These are phyloP conservation scores for Boletus speciosus DNA, from an alignment of 768 basidiomycete genomes.

Conservation along the genomic window DNA sequence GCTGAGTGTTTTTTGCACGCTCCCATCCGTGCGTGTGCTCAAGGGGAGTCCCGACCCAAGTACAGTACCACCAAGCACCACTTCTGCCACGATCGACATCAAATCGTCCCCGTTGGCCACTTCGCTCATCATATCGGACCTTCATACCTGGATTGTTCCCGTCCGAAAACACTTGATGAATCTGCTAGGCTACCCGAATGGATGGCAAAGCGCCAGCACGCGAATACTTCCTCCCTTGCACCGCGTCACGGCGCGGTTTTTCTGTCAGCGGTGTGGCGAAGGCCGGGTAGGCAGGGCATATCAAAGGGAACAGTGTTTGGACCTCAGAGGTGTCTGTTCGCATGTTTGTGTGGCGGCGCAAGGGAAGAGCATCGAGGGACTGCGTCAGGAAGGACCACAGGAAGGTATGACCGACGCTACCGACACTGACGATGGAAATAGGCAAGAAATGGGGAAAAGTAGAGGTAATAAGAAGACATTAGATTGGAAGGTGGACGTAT, in stretches of 20 bases:
- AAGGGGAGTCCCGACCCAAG: constrained; percentile 25
- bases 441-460: constrained; percentile 9
- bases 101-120: constrained; percentile 29
- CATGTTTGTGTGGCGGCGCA: constrained; percentile 46
- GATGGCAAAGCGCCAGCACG: constrained; percentile 49
- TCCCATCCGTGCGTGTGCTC: constrained; percentile 43
- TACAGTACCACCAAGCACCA: background rate
- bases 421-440: constrained; percentile 13
- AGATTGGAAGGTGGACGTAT: constrained; percentile 49
- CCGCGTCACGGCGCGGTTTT: constrained; percentile 56
- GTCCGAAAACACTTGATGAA: constrained; percentile 44
- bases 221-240: constrained; percentile 52
- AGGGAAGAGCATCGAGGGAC: background rate
- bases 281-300: constrained; percentile 34
- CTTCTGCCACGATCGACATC: constrained; percentile 12
- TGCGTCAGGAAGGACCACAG: background rate
- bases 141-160: constrained; percentile 46
- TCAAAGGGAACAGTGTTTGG: constrained; percentile 44
- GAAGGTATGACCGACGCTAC: background rate
- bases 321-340: constrained; percentile 55
- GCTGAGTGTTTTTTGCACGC: constrained; percentile 44
- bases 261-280: constrained; percentile 48
- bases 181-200: constrained; percentile 45
- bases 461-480: constrained; percentile 13
- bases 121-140: constrained; percentile 40